Evolutionary conservation across 768 basidiomycete genomes (phyloP).

Genomic region (Leccinum boreale): DNA sequence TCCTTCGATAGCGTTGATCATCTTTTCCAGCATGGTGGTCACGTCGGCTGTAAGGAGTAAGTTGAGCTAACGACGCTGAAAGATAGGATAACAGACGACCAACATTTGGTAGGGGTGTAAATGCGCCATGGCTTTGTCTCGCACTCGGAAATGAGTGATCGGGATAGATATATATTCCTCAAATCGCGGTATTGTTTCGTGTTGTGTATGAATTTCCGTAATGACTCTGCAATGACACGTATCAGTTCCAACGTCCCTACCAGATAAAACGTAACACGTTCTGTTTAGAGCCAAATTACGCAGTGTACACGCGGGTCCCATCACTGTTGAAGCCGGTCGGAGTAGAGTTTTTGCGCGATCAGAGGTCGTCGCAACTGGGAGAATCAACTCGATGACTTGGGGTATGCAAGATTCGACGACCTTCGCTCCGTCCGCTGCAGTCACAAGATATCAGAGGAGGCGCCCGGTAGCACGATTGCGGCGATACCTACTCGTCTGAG

Average conservation of each 20-base stretch:
- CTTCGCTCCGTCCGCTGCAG: not conserved
- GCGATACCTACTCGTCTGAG: conserved; percentile 15
- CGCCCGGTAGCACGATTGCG: not conserved
- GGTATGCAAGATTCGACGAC: not conserved
- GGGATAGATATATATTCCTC: not conserved
- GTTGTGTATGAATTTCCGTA: not conserved
- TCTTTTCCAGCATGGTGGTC: conserved; percentile 14
- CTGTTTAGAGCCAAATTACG: conserved; percentile 18
- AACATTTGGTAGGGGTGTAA: not conserved
- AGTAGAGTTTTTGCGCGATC: not conserved
- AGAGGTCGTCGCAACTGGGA: not conserved
- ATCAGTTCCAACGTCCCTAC: not conserved
- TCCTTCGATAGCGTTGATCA: conserved; percentile 17
- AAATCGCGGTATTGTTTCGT: not conserved
- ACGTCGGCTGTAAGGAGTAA: conserved; percentile 12
- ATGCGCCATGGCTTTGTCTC: not conserved
- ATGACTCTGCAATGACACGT: not conserved
- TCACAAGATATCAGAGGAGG: not conserved
- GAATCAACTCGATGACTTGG: not conserved
- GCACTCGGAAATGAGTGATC: not conserved
- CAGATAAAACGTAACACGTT: not conserved
- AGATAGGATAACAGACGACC: not conserved
- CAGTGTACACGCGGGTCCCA: conserved; percentile 25
- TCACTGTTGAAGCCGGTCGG: conserved; percentile 15
- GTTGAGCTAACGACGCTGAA: not conserved